Base-by-base conservation (phyloP, 768 basidiomycete species). In the Lactifluus rugatus region DNA sequence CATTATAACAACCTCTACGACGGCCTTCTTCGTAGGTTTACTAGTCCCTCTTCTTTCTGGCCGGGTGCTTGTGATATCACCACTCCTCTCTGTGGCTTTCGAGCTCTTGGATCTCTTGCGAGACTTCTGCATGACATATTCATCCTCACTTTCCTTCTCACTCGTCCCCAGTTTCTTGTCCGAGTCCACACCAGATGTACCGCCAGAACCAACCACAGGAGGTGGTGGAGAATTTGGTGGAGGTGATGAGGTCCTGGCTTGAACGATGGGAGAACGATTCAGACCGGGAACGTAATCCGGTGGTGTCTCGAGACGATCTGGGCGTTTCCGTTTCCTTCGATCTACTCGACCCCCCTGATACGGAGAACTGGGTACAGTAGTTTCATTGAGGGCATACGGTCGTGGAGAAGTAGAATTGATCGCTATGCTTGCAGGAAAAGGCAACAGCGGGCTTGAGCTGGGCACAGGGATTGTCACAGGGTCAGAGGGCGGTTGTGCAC, bases 381-480 rank as follows among this genome's bases (percentile, higher is more conserved):
- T n/a, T 51, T 37, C 28, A 37, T 55, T 19, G 45, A 41, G 41
- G 46, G 32, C 19, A 61, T 37, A 23, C 60, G 55, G 44, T 52
- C 44, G 28, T 56, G 46, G 45, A 48, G 52, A 50, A 32, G 54
- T 51, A 9, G 49, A 47, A 31, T 52, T 56, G 48, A 60, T 9
- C 28, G 23, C 28, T 10, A 63, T 57, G 62, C 64, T 57, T 46
- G 59, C 41, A 17, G 64, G 64, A 23, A 63, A 52, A 1, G 68
- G 67, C 4, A 70, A 55, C 37, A 58, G 65, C 5, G 66, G 62
- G 57, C 66, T 69, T 21, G 69, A 67, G 34, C 63, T 68, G 7
- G 61, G 58, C 2, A 63, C 37, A 2, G 67, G 65, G 31, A 66
- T 56, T 1, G 66, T 67, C 42, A 62, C 52, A n/a, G 63, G 34